phyloP scores from a whole-genome alignment of 192 early-diverging fungal genomes.

The Linnemannia zychae region DNA sequence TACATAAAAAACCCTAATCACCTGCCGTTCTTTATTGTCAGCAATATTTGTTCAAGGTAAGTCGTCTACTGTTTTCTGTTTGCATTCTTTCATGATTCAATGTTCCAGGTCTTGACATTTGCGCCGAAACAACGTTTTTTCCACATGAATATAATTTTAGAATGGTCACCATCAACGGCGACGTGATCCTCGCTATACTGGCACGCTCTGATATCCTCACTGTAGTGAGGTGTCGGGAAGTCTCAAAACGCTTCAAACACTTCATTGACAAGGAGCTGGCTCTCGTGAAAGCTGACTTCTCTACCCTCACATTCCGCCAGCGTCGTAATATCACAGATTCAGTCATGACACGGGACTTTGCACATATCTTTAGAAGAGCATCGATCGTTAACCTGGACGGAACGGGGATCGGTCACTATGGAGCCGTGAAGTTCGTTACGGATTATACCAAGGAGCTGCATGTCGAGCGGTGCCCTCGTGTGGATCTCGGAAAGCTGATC shows the following conservation, averaged over 20 bases:
- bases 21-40: background rate
- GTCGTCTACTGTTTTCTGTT: background rate
- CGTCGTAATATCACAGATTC: conserved; percentile 23
- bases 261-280: conserved; percentile 28
- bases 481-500: conserved; percentile 17
- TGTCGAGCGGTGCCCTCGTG: conserved; percentile 18
- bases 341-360: conserved; percentile 10
- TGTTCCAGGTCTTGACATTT: background rate
- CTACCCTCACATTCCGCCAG: conserved; percentile 19
- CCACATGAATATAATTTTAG: background rate
- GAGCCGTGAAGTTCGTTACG: conserved; percentile 14
- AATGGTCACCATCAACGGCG: conserved; percentile 13
- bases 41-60: conserved; percentile 3
- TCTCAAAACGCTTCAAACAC: conserved; percentile 19
- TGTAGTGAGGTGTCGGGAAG: conserved; percentile 15
- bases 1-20: background rate
- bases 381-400: conserved; percentile 2
- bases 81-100: background rate
- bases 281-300: conserved; percentile 22
- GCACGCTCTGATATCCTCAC: conserved; percentile 14
- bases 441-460: conserved; percentile 12
- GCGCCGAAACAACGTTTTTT: background rate
- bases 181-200: conserved; percentile 21
- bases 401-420: conserved; percentile 17
- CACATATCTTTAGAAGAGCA: conserved; percentile 5